Evolutionary conservation across 805 yeast genomes (phyloP).

Genomic region (Candida awuae): DNA sequence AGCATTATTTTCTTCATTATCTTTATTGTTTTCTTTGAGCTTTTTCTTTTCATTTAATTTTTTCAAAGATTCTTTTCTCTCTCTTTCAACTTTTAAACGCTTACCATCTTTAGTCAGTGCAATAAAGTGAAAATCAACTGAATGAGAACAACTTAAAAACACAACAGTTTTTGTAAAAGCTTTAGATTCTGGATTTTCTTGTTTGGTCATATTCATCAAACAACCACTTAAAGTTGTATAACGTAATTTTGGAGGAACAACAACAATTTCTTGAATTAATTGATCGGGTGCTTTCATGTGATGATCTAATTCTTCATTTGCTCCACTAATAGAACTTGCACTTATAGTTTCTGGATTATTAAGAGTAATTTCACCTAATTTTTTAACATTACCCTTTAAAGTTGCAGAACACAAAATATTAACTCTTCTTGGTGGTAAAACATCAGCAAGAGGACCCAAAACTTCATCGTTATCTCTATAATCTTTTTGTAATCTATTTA

Average conservation of each 20-base stretch:
- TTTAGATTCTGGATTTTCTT: constrained; percentile 15
- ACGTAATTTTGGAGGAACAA: constrained; percentile 88
- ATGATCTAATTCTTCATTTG: constrained; percentile 17
- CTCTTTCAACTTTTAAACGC: constrained; percentile 16
- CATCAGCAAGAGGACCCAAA: constrained; percentile 33
- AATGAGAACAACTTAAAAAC: constrained; percentile 88
- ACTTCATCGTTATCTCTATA: constrained; percentile 30
- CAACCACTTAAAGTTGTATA: constrained; percentile 70
- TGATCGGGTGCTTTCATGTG: constrained; percentile 74
- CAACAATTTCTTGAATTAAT: constrained; percentile 66
- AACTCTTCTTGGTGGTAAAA: constrained; percentile 53
- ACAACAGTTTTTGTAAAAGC: constrained; percentile 54
- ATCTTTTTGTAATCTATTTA: constrained; percentile 45
- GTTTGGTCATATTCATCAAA: constrained; percentile 42
- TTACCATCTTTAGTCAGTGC: constrained; percentile 59
- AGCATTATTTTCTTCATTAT: constrained; percentile 10
- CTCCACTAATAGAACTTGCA: constrained; percentile 14
- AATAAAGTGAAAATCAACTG: constrained; percentile 88
- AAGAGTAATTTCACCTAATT: constrained; percentile 72
- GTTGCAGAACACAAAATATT: constrained; percentile 94
- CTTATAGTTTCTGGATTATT: constrained; percentile 60
- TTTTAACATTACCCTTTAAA: constrained; percentile 68
- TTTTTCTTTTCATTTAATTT: constrained; percentile 16
- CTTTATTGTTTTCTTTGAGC: constrained; percentile 4
- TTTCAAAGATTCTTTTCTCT: constrained; percentile 16